phyloP scores from a whole-genome alignment of 202 grass and related monocot genomes.

The Schoenoplectus tabernaemontani region DNA sequence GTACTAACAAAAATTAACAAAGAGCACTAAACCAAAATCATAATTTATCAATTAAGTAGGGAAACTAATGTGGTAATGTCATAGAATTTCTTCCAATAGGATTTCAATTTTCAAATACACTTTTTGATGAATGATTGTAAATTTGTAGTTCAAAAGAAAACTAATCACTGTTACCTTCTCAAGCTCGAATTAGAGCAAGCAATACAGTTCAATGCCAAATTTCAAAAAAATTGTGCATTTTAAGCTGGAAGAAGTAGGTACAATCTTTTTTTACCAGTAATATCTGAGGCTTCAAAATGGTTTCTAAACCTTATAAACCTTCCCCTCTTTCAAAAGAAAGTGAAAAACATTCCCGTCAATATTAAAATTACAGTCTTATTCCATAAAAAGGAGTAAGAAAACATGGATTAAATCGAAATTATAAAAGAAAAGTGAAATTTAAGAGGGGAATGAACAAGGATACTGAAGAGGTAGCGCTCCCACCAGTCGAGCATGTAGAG shows the following conservation, averaged over 20 bases:
- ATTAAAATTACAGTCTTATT: background rate
- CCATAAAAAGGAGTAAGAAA: background rate
- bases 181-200: background rate
- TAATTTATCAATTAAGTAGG: background rate
- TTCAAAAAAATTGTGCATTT: background rate
- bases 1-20: background rate
- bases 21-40: background rate
- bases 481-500: constrained; percentile 77
- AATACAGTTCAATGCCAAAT: background rate
- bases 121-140: background rate
- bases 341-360: background rate
- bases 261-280: constrained; percentile 13
- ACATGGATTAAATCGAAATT: background rate
- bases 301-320: background rate
- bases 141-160: background rate
- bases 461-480: constrained; percentile 86
- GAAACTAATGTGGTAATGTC: background rate
- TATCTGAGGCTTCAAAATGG: background rate
- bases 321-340: background rate
- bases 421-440: background rate
- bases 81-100: background rate
- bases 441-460: constrained; percentile 28
- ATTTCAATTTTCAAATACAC: background rate
- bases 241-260: background rate
- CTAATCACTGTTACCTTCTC: background rate